Base-by-base conservation (phyloP, 2,329 filamentous ascomycete genomes). In the Trichoderma atrobrunneum region DNA sequence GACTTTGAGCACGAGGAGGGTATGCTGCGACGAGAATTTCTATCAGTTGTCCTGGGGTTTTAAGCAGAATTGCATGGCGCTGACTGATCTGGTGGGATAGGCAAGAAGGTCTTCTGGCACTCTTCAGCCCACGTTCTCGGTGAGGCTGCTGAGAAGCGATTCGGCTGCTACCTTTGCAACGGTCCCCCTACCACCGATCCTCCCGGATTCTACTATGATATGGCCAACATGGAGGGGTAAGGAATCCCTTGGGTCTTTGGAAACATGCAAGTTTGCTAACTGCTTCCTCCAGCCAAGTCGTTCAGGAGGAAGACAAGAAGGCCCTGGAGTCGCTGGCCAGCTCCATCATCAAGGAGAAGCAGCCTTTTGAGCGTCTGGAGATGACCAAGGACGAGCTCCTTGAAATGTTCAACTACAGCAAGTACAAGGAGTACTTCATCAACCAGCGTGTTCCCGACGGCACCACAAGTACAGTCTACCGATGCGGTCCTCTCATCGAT, bases 401-500 rank as follows among this genome's bases (percentile, higher is more conserved):
- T 67, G 94, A 97, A 81, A 97, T 98, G 83, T 98, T 98, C 86
- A 90, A 91, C 77, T 97, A 97, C 87, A 98, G 97, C 88, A 96
- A 96, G 82, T 98, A 97, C 87, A 98, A 99, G 89, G 91, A 97
- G 81, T 93, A 98, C 82, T 97, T 98, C 82, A 98, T 99, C 84
- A 92, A 81, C 77, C 81, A 83, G 76, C 80, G 81, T 60, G 81
- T 98, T 73, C 87, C 91, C 51, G 94, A 97, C 77, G 94, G 94
- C 77, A 95, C 94, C 71, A 93, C 88, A 80, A 97, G 94, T 80
- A 98, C 96, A 11, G 95, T 98, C 54, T 99, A 98, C 83, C 91
- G 94, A 75, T 97, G 94, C 79, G 96, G 96, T 72, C 94, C 94
- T 16, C 86, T 98, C 71, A 97, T 98, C 78, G 96, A 99, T 88